A percentile compares a stretch with the other conserved stretches of the same genome.
These are phyloP conservation scores for Fragilaria radians DNA, from an alignment of 108 stramenopile species.

Conservation along the genomic window DNA sequence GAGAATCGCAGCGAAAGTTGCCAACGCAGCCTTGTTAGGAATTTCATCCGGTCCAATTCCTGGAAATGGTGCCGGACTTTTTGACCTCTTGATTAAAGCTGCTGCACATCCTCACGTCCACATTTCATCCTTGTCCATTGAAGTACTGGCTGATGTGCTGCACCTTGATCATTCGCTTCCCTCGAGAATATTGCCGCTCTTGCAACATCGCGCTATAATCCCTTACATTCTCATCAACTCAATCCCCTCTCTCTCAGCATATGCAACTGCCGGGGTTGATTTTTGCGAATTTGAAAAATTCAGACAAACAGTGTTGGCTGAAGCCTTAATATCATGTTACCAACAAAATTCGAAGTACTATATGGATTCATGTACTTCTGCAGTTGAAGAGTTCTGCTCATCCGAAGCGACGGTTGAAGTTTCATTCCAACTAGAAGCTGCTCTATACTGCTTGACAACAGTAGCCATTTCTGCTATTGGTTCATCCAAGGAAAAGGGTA, in stretches of 20 bases:
- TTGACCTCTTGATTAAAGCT: slow-evolving; percentile 59
- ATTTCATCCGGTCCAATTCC: slow-evolving; percentile 14
- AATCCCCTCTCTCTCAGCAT: slow-evolving; percentile 11
- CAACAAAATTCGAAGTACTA: slow-evolving; percentile 31
- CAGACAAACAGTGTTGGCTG: slow-evolving; percentile 39
- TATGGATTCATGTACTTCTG: slow-evolving; percentile 56
- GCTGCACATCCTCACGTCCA: slow-evolving; percentile 55
- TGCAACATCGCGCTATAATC: slow-evolving; percentile 70
- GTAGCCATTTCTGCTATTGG: slow-evolving; percentile 21
- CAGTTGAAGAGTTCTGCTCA: slow-evolving; percentile 70
- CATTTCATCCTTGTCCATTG: slow-evolving; percentile 51
- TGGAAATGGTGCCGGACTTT: slow-evolving; percentile 30
- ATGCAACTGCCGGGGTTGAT: slow-evolving; percentile 25
- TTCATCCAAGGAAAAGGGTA: background rate
- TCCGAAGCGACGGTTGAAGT: slow-evolving; percentile 24
- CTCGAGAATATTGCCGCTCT: slow-evolving; percentile 46
- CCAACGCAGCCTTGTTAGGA: slow-evolving; percentile 19
- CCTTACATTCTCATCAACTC: slow-evolving; percentile 32
- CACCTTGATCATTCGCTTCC: slow-evolving; percentile 31
- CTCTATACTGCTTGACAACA: slow-evolving; percentile 56
- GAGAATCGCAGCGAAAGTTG: slow-evolving; percentile 31
- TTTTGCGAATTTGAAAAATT: slow-evolving; percentile 53
- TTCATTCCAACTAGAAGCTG: slow-evolving; percentile 70
- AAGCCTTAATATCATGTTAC: slow-evolving; percentile 50
- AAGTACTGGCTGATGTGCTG: slow-evolving; percentile 30